phyloP scores from a whole-genome alignment of 345 rosid species.

The Citropsis articulata region DNA sequence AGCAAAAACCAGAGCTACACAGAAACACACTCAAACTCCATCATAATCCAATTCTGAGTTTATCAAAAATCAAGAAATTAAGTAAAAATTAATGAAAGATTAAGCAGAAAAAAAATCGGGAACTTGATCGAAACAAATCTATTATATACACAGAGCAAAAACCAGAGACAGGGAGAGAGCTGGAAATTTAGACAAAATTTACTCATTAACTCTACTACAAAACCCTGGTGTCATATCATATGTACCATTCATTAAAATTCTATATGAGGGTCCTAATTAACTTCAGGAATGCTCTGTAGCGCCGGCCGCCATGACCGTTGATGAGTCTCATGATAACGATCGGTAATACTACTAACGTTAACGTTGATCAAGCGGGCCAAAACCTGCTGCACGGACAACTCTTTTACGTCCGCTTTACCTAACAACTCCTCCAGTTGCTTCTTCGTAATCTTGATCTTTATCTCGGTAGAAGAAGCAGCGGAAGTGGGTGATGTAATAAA shows the following conservation, averaged over 20 bases:
- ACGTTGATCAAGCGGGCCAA: slow-evolving; percentile 31
- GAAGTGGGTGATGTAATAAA: slow-evolving; percentile 6
- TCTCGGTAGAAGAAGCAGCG: slow-evolving; percentile 13
- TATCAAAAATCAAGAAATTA: no score
- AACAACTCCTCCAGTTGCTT: slow-evolving; percentile 52
- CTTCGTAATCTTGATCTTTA: slow-evolving; percentile 58
- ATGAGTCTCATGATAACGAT: slow-evolving; percentile 19
- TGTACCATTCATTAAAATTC: neutral
- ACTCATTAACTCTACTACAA: neutral
- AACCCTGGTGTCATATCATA: neutral
- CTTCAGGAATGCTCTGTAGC: slow-evolving; percentile 63
- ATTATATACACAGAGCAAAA: neutral
- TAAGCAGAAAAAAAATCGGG: neutral
- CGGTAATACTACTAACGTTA: neutral
- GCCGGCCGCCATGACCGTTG: slow-evolving; percentile 59
- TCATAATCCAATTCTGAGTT: no score
- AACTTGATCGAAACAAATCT: neutral
- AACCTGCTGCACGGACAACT: slow-evolving; percentile 41
- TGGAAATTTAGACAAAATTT: neutral
- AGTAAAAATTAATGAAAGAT: neutral
- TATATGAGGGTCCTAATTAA: neutral
- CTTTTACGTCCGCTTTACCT: slow-evolving; percentile 37
- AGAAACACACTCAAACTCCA: no score
- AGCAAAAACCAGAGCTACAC: neutral
- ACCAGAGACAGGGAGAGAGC: neutral